A percentile compares a stretch with the other conserved stretches of the same genome.
Evolutionary conservation across 2,329 filamentous ascomycete genomes (phyloP).

Genomic region (Colletotrichum coccodes): DNA sequence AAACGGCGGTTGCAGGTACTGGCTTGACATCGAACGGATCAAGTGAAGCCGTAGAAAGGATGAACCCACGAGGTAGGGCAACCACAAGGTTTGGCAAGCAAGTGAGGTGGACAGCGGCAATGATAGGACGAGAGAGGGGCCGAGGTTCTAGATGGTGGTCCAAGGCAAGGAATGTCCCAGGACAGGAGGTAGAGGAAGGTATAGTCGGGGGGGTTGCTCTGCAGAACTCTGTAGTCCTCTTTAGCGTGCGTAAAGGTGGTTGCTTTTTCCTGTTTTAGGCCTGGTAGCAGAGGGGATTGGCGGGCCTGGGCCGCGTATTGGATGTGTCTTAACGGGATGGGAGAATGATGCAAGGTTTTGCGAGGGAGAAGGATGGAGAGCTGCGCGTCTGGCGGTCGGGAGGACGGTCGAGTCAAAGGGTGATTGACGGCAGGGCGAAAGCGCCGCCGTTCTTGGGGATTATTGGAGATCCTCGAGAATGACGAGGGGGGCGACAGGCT

Average conservation of each 20-base stretch:
- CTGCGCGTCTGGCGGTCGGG: constrained; percentile 10
- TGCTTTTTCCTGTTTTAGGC: constrained; percentile 6
- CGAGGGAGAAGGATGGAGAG: constrained; percentile 9
- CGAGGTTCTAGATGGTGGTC: constrained; percentile 19
- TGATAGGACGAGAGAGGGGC: constrained; percentile 27
- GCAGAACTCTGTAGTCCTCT: neutral
- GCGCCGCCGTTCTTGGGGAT: constrained; percentile 19
- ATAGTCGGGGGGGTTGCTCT: neutral
- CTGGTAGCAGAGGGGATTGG: neutral
- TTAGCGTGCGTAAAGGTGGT: neutral
- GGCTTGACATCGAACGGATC: constrained; percentile 32
- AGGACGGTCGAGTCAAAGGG: constrained; percentile 23
- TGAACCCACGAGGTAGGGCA: constrained; percentile 29
- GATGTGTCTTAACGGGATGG: constrained; percentile 24
- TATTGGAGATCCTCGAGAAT: constrained; percentile 27
- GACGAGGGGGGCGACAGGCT: constrained; percentile 28
- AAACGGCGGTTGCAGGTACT: constrained; percentile 27
- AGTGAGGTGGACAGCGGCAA: constrained; percentile 14
- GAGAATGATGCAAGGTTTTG: constrained; percentile 24
- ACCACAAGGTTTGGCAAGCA: constrained; percentile 9
- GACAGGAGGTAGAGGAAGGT: neutral
- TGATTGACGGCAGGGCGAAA: constrained; percentile 24
- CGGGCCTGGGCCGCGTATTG: constrained; percentile 17
- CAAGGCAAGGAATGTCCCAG: constrained; percentile 22
- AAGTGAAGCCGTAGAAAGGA: constrained; percentile 31